Base-by-base conservation (phyloP, 2,329 filamentous ascomycete genomes). In the Beauveria rudraprayagi region DNA sequence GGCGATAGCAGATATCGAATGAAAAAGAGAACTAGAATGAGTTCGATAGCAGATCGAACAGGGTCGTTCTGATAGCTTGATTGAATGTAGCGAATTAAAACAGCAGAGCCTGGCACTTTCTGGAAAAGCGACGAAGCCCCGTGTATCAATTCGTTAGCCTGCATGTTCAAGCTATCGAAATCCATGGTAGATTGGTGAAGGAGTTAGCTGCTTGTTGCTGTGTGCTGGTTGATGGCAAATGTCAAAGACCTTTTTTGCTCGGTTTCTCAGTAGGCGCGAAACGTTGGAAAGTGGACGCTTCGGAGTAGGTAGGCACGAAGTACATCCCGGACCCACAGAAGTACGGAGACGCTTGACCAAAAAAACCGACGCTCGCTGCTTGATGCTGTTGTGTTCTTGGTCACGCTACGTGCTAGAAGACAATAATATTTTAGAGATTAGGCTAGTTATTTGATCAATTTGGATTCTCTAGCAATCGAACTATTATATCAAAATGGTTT, bases 1-100 rank as follows among this genome's bases (percentile, higher is more conserved):
- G 93, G 92, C 64, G 92, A 89, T 64, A 97, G 81, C 60, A 99
- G 81, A 74, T 99, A 99, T 65, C 92, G 86, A 62, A 99, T 89
- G 65, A 95, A 95, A 77, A 99, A 99, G 60, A 99, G 85, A 67
- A 99, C 90, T 63, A 99, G 82, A 66, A 97, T 87, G 56, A 99
- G 80, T 76, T 99, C 94, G 67, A 99, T 91, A 44, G 91, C 91
- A 57, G 91, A 96, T 59, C 95, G 89, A 61, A 97, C 86, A 10
- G 94, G 94, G 70, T 99, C 94, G 72, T 99, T 89, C 78, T 99
- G 94, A 78, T 99, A 97, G 73, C 92, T 96, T 62, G 92, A 96
- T 74, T 91, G 91, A 72, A 99, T 92, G 76, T 99, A 99, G 65
- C 94, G 90, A 67, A 96, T 84, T 69, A 97, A 81, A 68, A 99